Base-by-base conservation (phyloP, 176 grass and related monocot species). In the Aegilops sharonensis region DNA sequence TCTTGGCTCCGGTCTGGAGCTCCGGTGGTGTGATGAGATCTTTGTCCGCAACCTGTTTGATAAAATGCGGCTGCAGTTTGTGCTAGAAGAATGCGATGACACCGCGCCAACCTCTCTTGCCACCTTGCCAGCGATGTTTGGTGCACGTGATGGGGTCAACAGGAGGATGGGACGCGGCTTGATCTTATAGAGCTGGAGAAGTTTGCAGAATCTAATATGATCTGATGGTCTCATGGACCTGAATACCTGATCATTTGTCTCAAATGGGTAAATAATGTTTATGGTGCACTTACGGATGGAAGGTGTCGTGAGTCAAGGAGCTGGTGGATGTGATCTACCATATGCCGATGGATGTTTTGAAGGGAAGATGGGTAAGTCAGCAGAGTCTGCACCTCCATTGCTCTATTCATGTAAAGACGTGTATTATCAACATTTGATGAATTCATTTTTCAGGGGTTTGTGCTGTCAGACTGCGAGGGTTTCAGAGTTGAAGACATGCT, bases 281-380 rank as follows among this genome's bases (percentile, higher is more conserved):
- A 85, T 77, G 50, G 61, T 81, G 39, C 79, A 81, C 64, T 91
- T 91, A 69, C 4, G 78, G 83, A 24, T 87, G 81, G 83, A 86
- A 91, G 32, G 18, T 36, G 52, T 5, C 78, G 75, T 9, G 89
- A 83, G 60, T 71, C 67, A 48, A 72, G 48, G 13, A 83, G n/a
- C n/a, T 83, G 35, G 81, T 89, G 69, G 81, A 86, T 83, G 72
- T 86, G 12, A 70, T 66, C 62, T 71, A 14, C 25, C 35, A 39
- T 70, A 29, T 83, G 25, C 34, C 77, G 30, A 37, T 79, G 47
- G 78, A 81, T 75, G 67, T 62, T 45, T 4, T 45, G 43, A 47
- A 15, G 13, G 47, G 13, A 50, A 50, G 47, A 14, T 50, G 13
- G 4, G 13, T 50, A 15, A 15, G 47, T 50, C 36, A 11, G 45